A percentile compares a stretch with the other conserved stretches of the same genome.
phyloP scores from a whole-genome alignment of 2,329 filamentous ascomycete species.

The Coniella vitis region DNA sequence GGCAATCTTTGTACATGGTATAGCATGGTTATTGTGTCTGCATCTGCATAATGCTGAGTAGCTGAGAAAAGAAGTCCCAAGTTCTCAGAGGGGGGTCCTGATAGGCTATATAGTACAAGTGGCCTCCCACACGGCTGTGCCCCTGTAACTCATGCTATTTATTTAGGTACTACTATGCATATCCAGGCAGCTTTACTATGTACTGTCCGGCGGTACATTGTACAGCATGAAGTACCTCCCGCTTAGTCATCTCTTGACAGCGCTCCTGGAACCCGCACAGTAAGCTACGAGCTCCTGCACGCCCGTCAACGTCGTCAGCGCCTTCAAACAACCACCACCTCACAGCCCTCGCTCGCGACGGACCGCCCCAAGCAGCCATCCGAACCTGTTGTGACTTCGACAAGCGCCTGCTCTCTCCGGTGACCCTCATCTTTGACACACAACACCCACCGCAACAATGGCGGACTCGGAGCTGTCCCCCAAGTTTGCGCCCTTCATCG shows the following conservation, averaged over 20 bases:
- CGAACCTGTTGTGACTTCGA: neutral
- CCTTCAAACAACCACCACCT: neutral
- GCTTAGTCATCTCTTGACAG: conserved; percentile 1
- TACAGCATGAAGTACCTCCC: neutral
- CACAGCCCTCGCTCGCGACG: neutral
- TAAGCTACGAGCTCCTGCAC: conserved; percentile 4
- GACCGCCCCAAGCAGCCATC: neutral
- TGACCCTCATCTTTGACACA: neutral
- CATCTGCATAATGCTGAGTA: too few species aligned
- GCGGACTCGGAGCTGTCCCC: conserved; percentile 57
- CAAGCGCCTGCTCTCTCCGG: too few species aligned
- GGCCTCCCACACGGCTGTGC: too few species aligned
- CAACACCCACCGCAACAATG: conserved; percentile 30
- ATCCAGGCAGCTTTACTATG: too few species aligned
- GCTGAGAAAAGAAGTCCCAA: too few species aligned
- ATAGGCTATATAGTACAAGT: too few species aligned
- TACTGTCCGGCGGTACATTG: too few species aligned
- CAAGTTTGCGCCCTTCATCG: conserved; percentile 81
- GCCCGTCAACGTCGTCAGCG: conserved; percentile 11
- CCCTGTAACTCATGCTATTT: too few species aligned
- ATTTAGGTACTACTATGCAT: too few species aligned
- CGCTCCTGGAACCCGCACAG: neutral
- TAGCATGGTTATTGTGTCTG: too few species aligned
- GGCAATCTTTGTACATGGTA: too few species aligned
- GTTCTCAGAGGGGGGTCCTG: too few species aligned